Percentiles rank a stretch among this genome's conserved stretches.
phyloP scores from a whole-genome alignment of 208 protist genomes.

The Wallacemonas sp. region DNA sequence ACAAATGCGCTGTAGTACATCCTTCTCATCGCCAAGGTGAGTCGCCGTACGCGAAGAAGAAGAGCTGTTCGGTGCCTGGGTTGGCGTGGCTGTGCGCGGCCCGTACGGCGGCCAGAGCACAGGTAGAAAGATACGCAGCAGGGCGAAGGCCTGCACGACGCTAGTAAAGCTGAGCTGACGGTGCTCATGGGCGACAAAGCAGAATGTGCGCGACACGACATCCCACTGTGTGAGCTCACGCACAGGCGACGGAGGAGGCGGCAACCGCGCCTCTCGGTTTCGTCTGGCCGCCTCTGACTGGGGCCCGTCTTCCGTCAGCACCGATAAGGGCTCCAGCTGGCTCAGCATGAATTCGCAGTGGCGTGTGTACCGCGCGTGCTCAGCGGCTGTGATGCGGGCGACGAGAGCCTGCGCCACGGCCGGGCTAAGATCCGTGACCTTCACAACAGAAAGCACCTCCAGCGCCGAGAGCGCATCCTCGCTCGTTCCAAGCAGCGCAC shows the following conservation, averaged over 20 bases:
- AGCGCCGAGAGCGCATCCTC: slow-evolving; percentile 63
- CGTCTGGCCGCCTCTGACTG: neutral
- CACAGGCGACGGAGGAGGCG: neutral
- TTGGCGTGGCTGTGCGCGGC: neutral
- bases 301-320: neutral
- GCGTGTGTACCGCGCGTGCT: slow-evolving; percentile 4
- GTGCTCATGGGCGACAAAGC: slow-evolving; percentile 25
- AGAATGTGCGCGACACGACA: slow-evolving; percentile 28
- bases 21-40: slow-evolving; percentile 33
- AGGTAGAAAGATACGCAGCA: slow-evolving; percentile 69
- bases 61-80: neutral
- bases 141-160: slow-evolving; percentile 66
- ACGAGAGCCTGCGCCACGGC: neutral
- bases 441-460: slow-evolving; percentile 52
- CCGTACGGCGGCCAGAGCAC: slow-evolving; percentile 45
- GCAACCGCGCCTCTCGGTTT: neutral
- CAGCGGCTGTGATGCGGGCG: slow-evolving; percentile 1
- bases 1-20: slow-evolving; percentile 42
- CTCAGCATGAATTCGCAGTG: slow-evolving; percentile 1
- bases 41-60: neutral
- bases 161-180: slow-evolving; percentile 68
- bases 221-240: slow-evolving; percentile 3
- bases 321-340: neutral
- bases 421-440: slow-evolving; percentile 31
- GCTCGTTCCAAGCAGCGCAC: slow-evolving; percentile 24